phyloP scores from a whole-genome alignment of 352 stramenopile genomes.

The Phytophthora parvispora region DNA sequence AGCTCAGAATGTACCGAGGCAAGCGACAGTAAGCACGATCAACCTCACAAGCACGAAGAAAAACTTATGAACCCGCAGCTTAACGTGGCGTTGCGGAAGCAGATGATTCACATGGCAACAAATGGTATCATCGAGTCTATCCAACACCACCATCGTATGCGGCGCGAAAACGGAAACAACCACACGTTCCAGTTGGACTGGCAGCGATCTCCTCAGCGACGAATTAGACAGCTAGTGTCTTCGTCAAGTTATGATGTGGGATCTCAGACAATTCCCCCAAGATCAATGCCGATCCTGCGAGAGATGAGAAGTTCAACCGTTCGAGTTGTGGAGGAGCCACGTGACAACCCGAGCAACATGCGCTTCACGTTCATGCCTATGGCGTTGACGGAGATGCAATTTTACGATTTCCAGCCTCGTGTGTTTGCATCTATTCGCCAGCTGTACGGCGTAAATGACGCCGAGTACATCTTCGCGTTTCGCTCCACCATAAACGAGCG shows the following conservation, averaged over 20 bases:
- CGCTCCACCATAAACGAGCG: conserved; percentile 89
- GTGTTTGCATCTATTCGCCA: conserved; percentile 85
- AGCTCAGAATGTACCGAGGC: conserved; percentile 25
- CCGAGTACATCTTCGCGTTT: conserved; percentile 85
- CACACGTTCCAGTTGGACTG: conserved; percentile 88
- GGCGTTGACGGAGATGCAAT: conserved; percentile 88
- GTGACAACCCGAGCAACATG: conserved; percentile 49
- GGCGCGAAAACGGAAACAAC: conserved; percentile 75
- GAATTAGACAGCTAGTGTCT: conserved; percentile 56
- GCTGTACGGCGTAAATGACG: conserved; percentile 75
- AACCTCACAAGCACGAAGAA: conserved; percentile 41
- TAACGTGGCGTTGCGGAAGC: conserved; percentile 82
- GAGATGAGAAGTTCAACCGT: conserved; percentile 67
- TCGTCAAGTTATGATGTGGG: conserved; percentile 41
- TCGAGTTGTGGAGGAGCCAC: conserved; percentile 66
- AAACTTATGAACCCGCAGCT: conserved; percentile 85
- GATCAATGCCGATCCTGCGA: conserved; percentile 35
- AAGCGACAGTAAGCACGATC: conserved; percentile 12
- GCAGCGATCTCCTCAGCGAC: conserved; percentile 71
- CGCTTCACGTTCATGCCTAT: conserved; percentile 76
- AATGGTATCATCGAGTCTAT: conserved; percentile 90
- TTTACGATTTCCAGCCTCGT: conserved; percentile 87
- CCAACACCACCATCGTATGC: conserved; percentile 80
- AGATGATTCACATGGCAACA: conserved; percentile 93
- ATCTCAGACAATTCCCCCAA: conserved; percentile 40